Evolutionary conservation across 768 basidiomycete genomes (phyloP).

Genomic region (Chalciporus pseudorubinellus): DNA sequence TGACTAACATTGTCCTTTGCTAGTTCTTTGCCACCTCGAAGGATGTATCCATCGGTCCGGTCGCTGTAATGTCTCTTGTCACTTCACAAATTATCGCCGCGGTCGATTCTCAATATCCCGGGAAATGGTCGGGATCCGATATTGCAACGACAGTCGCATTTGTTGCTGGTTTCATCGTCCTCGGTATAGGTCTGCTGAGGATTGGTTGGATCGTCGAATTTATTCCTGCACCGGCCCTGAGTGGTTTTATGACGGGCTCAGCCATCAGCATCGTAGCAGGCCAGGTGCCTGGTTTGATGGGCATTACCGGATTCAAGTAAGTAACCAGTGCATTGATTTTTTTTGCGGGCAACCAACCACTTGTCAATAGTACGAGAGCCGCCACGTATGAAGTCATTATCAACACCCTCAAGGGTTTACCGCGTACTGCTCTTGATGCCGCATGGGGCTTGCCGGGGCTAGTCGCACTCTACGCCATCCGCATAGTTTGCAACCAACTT

Average conservation of each 20-base stretch:
- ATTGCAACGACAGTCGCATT: constrained; percentile 87
- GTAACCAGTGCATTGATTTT: constrained; percentile 25
- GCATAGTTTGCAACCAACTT: constrained; percentile 50
- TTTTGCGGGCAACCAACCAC: neutral
- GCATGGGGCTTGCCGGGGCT: constrained; percentile 86
- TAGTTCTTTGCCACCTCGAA: constrained; percentile 96
- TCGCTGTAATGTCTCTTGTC: constrained; percentile 96
- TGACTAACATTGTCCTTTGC: neutral
- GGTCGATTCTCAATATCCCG: constrained; percentile 53
- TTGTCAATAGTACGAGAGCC: constrained; percentile 66
- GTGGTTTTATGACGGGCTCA: constrained; percentile 97
- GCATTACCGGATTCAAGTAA: constrained; percentile 80
- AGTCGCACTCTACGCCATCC: constrained; percentile 65
- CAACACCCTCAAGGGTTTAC: constrained; percentile 85
- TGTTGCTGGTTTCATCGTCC: constrained; percentile 86
- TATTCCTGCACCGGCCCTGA: constrained; percentile 82
- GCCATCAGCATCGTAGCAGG: constrained; percentile 87
- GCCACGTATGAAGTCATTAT: constrained; percentile 87
- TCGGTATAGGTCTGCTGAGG: constrained; percentile 84
- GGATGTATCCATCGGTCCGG: constrained; percentile 99
- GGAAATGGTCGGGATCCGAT: constrained; percentile 59
- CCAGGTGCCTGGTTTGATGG: constrained; percentile 89
- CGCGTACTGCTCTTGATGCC: constrained; percentile 71
- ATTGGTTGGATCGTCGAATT: constrained; percentile 96
- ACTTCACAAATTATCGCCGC: constrained; percentile 75